Evolutionary conservation across 2,329 filamentous ascomycete genomes (phyloP).

Genomic region (Didymella lethalis): DNA sequence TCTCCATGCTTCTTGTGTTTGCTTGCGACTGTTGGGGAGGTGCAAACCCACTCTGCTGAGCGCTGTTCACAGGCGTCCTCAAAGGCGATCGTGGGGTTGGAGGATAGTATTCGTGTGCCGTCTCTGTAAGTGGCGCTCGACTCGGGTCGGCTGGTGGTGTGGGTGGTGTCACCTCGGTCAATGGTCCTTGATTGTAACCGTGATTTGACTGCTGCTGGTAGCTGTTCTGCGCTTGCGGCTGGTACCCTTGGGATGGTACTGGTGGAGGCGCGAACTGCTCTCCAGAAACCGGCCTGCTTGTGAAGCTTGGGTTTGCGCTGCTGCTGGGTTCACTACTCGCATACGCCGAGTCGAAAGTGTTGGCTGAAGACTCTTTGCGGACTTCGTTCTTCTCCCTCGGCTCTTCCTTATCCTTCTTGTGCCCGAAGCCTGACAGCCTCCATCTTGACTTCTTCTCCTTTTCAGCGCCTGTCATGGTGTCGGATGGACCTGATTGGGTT

Average conservation of each 20-base stretch:
- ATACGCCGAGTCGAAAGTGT: slow-evolving; percentile 45
- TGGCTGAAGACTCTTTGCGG: slow-evolving; percentile 24
- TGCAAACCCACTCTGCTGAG: slow-evolving; percentile 6
- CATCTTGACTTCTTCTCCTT: slow-evolving; percentile 50
- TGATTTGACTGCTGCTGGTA: slow-evolving; percentile 8
- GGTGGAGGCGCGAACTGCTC: slow-evolving; percentile 36
- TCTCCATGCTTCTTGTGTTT: slow-evolving; percentile 31
- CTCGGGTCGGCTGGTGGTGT: slow-evolving; percentile 28
- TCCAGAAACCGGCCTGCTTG: slow-evolving; percentile 39
- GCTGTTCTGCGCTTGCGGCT: neutral
- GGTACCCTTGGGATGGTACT: slow-evolving; percentile 12
- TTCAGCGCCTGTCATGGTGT: slow-evolving; percentile 31
- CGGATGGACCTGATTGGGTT: slow-evolving; percentile 29
- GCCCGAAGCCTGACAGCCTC: slow-evolving; percentile 46
- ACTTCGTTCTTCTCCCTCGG: slow-evolving; percentile 24
- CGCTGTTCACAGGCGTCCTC: slow-evolving; percentile 1
- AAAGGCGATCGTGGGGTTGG: slow-evolving; percentile 13
- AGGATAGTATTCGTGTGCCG: slow-evolving; percentile 14
- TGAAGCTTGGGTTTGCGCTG: slow-evolving; percentile 45
- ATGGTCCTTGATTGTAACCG: slow-evolving; percentile 12
- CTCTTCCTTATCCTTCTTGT: slow-evolving; percentile 42
- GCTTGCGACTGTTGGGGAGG: slow-evolving; percentile 8
- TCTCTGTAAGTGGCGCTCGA: slow-evolving; percentile 9
- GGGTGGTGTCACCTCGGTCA: slow-evolving; percentile 31
- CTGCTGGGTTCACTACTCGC: slow-evolving; percentile 44